These are phyloP conservation scores for Ascosphaera apis DNA, from an alignment of 2,329 filamentous ascomycete species.

Conservation along the genomic window DNA sequence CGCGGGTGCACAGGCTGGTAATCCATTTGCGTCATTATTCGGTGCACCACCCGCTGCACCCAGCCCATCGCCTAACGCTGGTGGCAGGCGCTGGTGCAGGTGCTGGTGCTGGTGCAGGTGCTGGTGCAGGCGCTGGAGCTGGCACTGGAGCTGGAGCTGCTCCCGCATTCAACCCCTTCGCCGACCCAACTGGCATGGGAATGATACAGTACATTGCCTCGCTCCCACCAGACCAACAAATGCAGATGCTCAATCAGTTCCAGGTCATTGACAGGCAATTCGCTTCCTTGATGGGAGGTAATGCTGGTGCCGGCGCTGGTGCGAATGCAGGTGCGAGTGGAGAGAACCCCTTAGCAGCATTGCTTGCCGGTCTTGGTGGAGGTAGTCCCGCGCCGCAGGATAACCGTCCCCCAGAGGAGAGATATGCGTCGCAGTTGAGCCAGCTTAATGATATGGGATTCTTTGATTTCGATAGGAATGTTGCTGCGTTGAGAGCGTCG, in stretches of 20 bases:
- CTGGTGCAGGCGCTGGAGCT: constrained; percentile 2
- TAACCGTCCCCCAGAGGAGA: constrained; percentile 75
- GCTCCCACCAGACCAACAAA: too few species aligned
- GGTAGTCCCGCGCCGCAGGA: constrained; percentile 39
- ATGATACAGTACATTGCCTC: too few species aligned
- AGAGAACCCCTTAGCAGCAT: constrained; percentile 21
- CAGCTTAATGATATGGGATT: constrained; percentile 99
- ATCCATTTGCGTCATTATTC: constrained; percentile 40
- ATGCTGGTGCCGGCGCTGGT: constrained; percentile 8
- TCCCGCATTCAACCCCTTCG: too few species aligned
- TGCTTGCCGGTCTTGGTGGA: constrained; percentile 30
- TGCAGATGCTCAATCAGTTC: too few species aligned
- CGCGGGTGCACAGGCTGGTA: constrained; percentile 14
- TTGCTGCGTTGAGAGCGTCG: constrained; percentile 64
- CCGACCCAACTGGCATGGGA: too few species aligned
- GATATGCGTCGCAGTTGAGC: constrained; percentile 70
- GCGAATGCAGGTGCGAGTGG: constrained; percentile 13
- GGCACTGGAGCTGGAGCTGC: too few species aligned
- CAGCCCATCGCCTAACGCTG: constrained; percentile 36
- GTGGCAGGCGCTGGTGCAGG: constrained; percentile 19
- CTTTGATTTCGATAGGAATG: constrained; percentile 84
- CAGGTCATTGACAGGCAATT: too few species aligned
- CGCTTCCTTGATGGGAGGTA: too few species aligned
- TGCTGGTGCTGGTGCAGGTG: constrained; percentile 5
- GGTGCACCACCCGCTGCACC: constrained; percentile 15